Percentiles rank a stretch among this genome's conserved stretches.
Evolutionary conservation across 805 yeast species (phyloP).

Genomic region (Candida sonorensis): DNA sequence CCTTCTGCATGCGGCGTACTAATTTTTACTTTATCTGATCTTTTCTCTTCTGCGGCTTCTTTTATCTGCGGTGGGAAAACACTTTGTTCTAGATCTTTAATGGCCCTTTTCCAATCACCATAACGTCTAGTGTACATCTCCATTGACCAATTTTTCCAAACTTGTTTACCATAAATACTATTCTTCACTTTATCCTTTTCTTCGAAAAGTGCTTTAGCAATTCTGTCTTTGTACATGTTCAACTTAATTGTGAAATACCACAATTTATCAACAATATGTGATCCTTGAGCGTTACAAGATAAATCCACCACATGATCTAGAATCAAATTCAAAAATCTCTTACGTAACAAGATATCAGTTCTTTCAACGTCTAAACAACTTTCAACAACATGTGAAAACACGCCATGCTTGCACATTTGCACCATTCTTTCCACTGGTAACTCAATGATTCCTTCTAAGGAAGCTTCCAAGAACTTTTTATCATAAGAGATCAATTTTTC

Average conservation of each 20-base stretch:
- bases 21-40: too few species aligned
- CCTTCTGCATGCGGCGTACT: too few species aligned
- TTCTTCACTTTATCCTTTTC: slow-evolving; percentile 69
- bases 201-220: slow-evolving; percentile 59
- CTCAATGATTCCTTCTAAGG: slow-evolving; percentile 53
- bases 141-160: slow-evolving; percentile 94
- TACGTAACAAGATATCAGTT: slow-evolving; percentile 40
- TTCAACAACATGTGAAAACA: slow-evolving; percentile 85
- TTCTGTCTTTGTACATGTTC: slow-evolving; percentile 79
- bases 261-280: slow-evolving; percentile 79
- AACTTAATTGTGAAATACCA: slow-evolving; percentile 75
- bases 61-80: slow-evolving; percentile 1
- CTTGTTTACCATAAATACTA: slow-evolving; percentile 80
- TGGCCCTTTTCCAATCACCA: slow-evolving; percentile 72
- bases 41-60: slow-evolving; percentile 1
- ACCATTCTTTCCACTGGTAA: slow-evolving; percentile 54
- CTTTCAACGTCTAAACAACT: slow-evolving; percentile 44
- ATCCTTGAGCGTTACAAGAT: slow-evolving; percentile 82
- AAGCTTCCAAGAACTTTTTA: slow-evolving; percentile 46
- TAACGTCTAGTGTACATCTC: slow-evolving; percentile 69
- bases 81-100: slow-evolving; percentile 25
- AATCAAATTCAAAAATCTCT: slow-evolving; percentile 63
- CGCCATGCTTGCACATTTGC: slow-evolving; percentile 83
- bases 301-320: slow-evolving; percentile 48
- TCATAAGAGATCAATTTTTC: slow-evolving; percentile 71